Percentiles rank a stretch among this genome's conserved stretches.
phyloP scores from a whole-genome alignment of 306 rosid species.

The Begonia masoniana region DNA sequence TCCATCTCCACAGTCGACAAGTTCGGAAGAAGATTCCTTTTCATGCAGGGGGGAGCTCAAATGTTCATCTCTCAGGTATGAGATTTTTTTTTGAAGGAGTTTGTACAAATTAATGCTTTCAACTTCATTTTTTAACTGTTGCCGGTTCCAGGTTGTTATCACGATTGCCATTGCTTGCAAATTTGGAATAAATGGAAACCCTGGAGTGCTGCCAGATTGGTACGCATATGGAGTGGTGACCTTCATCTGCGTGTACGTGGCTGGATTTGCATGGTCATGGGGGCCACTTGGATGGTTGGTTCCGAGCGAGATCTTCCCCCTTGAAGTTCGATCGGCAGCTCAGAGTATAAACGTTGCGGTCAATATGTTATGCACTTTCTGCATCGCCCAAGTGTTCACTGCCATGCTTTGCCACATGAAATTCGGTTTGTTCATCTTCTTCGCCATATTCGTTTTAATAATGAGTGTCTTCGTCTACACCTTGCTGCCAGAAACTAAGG shows the following conservation, averaged over 20 bases:
- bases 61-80: conserved; percentile 59
- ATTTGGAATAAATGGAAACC: conserved; percentile 49
- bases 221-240: conserved; percentile 33
- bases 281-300: conserved; percentile 83
- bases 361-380: conserved; percentile 60
- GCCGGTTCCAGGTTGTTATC: conserved; percentile 29
- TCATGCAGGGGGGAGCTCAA: conserved; percentile 62
- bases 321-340: conserved; percentile 55
- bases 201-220: conserved; percentile 32
- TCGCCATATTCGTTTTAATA: conserved; percentile 32
- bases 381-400: conserved; percentile 56
- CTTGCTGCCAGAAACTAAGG: conserved; percentile 53
- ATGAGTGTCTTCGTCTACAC: conserved; percentile 45
- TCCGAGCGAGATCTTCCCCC: conserved; percentile 62
- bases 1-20: conserved; percentile 44
- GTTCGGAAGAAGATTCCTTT: conserved; percentile 57
- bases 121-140: neutral
- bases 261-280: conserved; percentile 79
- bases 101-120: neutral
- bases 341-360: conserved; percentile 39
- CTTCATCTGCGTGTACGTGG: conserved; percentile 39
- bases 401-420: conserved; percentile 54
- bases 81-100: neutral
- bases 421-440: conserved; percentile 58
- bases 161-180: conserved; percentile 37